Percentiles rank a stretch among this genome's conserved stretches.
phyloP scores from a whole-genome alignment of 129 eudicot genomes.

The Gnaphalium uliginosum region DNA sequence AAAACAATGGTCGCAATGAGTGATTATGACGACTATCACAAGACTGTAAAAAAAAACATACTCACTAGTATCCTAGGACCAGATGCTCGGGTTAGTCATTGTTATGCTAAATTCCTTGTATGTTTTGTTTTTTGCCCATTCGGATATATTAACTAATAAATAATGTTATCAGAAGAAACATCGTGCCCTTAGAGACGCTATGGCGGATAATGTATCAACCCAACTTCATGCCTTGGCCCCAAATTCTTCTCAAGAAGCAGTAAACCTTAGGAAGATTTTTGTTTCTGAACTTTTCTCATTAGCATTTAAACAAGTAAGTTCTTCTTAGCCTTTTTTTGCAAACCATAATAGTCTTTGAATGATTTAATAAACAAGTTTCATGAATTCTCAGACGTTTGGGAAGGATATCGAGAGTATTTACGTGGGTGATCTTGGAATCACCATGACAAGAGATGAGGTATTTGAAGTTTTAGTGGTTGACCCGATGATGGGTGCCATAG shows the following conservation, averaged over 20 bases:
- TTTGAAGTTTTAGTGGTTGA: conserved; percentile 43
- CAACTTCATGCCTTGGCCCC: conserved; percentile 32
- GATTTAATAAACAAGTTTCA: neutral
- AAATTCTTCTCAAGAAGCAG: conserved; percentile 32
- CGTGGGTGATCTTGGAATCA: conserved; percentile 46
- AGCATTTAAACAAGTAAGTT: conserved; percentile 50
- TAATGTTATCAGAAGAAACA: conserved; percentile 36
- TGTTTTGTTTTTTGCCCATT: neutral
- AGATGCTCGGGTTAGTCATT: conserved; percentile 46
- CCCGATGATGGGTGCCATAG: conserved; percentile 50
- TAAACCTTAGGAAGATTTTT: conserved; percentile 37
- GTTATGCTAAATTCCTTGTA: too few relatives aligned
- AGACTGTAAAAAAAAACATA: conserved; percentile 39
- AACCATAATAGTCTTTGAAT: neutral
- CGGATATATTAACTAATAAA: neutral
- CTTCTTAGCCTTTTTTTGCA: neutral
- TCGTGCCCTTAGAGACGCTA: conserved; percentile 47
- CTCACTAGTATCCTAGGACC: conserved; percentile 53
- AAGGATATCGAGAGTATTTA: conserved; percentile 42
- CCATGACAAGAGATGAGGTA: conserved; percentile 45
- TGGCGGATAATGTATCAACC: conserved; percentile 35
- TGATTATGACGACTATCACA: conserved; percentile 57
- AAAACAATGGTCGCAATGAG: conserved; percentile 60
- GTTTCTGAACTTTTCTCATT: conserved; percentile 43
- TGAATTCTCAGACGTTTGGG: conserved; percentile 41